Evolutionary conservation across 768 basidiomycete species (phyloP).

Genomic region (Naganishia friedmannii): DNA sequence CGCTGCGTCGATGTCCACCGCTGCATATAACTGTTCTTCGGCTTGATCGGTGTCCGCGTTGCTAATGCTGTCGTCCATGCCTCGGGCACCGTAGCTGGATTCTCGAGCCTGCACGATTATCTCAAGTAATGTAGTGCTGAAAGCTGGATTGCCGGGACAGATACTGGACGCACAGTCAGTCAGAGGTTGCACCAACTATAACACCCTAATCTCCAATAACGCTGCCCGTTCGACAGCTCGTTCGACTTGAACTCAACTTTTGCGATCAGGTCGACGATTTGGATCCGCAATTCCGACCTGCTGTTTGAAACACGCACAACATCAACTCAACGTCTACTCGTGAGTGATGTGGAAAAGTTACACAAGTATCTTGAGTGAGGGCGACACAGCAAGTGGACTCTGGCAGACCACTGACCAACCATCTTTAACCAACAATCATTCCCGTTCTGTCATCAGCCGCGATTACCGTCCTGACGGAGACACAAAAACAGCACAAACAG

Average conservation of each 20-base stretch:
- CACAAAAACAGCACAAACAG: neutral
- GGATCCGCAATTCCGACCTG: neutral
- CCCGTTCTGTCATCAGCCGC: neutral
- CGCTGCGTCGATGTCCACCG: neutral
- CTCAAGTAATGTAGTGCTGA: no score
- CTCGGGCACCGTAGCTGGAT: neutral
- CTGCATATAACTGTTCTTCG: conserved; percentile 7
- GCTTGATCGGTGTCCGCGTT: conserved; percentile 9
- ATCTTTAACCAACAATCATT: neutral
- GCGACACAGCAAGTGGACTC: neutral
- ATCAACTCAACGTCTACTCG: neutral
- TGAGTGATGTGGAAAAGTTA: neutral
- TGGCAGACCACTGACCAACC: neutral
- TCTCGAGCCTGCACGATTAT: neutral
- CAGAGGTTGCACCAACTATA: no score
- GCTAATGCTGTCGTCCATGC: conserved; percentile 12
- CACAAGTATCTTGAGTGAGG: neutral
- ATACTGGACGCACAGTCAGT: no score
- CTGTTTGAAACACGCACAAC: conserved; percentile 13
- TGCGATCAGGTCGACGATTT: conserved; percentile 17
- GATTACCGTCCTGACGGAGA: neutral
- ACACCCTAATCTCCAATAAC: no score
- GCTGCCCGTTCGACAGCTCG: no score
- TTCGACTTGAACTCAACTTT: conserved; percentile 3
- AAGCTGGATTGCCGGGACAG: neutral